Base-by-base conservation (phyloP, 108 stramenopile species). In the Pseudonitzschia multiseries region DNA sequence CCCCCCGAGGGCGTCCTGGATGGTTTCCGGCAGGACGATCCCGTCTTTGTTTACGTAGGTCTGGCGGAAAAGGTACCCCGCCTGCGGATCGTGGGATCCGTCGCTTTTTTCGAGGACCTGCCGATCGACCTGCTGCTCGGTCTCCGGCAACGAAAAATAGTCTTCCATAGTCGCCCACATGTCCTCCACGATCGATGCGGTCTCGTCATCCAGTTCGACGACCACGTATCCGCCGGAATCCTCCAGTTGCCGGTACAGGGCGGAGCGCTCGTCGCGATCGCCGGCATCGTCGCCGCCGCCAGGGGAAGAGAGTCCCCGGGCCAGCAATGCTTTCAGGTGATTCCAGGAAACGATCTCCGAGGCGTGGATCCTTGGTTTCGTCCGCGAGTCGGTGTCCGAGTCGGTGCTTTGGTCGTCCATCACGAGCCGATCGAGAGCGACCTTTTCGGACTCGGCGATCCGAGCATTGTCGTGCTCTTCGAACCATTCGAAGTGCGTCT, bases 41-140 rank as follows among this genome's bases (percentile, higher is more conserved):
- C 72, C 65, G 22, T 56, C 10, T 21, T 10, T 17, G 18, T 51
- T 56, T 17, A 70, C 31, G 31, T 66, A 72, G 46, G 71, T 78
- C 28, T 67, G 77, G 5, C 63, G 32, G 54, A 72, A 72, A 9
- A 44, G 1, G 41, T 78, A 78, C n/a, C 77, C 77, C 20, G 41
- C 42, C 2, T 68, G 2, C 18, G 54, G 54, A 26, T 75, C 57
- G 52, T 69, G 56, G 28, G 57, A 24, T 28, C 59, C 63, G 29
- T 60, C 61, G 40, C 71, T 41, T 24, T 36, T 70, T 18, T 42
- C 29, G 13, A 73, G 42, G n/a, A 61, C 48, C 64, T 73, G 72
- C 12, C 21, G 22, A 52, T 73, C 60, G 13, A 65, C 33, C 63
- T 20, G 28, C 32, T 8, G 17, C 17, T 17, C 31, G 15, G 2